Base-by-base conservation (phyloP, 1,139 yeast species). In the Zygoascus hellenicus region DNA sequence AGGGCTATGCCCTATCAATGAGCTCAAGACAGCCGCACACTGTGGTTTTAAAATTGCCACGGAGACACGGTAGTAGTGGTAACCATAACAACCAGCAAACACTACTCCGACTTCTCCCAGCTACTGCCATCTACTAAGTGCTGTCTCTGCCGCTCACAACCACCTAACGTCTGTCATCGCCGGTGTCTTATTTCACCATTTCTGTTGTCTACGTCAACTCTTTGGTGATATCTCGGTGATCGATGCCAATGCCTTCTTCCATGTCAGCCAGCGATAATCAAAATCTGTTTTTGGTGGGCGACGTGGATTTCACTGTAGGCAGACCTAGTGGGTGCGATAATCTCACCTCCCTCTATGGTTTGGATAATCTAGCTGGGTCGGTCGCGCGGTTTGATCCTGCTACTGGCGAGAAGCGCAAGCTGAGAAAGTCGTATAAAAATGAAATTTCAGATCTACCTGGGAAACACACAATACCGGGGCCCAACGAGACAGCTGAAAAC, bases 381-480 rank as follows among this genome's bases (percentile, higher is more conserved):
- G 82, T 92, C 43, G 95, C 96, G 1, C 75, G 98, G 58, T 76
- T 83, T n/a, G 89, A 86, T 57, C 82, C 88, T 1, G 94, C 83
- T 57, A 96, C 96, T 0, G 77, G 92, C 1, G 89, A 86, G 58
- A 96, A 96, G 44, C 89, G 88, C 36, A 92, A 92, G 67, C 74
- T 92, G 48, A 76, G 98, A 58, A 92, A 92, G 66, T 87, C 96
- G 0, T 92, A 90, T 68, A 92, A 90, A 65, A 89, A 89, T 56
- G 97, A 90, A 61, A 84, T 92, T 14, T 74, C 76, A 32, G 97
- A 90, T 58, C 70, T 92, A 33, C 86, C 96, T 0, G 97, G 97
- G 1, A 78, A 60, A 75, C 83, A 46, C 65, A 80, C 48, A 70
- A 85, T 49, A 69, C 80, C 64, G 75, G 45, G 40, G 19, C 82